Evolutionary conservation across 2,329 filamentous ascomycete species (phyloP).

Genomic region (Neofusicoccum sp.): DNA sequence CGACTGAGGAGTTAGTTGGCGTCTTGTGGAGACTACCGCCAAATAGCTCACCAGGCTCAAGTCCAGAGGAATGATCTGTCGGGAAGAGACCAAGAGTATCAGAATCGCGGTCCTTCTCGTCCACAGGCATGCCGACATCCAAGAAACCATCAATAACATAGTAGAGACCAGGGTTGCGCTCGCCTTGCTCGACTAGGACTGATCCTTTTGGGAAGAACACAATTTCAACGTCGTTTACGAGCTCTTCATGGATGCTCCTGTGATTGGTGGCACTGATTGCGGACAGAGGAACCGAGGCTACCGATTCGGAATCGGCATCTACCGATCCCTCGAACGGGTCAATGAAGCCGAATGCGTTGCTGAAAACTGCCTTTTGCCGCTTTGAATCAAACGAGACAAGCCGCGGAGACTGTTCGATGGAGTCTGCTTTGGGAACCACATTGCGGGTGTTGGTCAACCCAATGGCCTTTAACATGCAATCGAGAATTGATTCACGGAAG

Average conservation of each 20-base stretch:
- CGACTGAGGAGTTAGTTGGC: slow-evolving; percentile 25
- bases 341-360: slow-evolving; percentile 88
- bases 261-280: slow-evolving; percentile 45
- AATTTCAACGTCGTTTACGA: slow-evolving; percentile 91
- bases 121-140: slow-evolving; percentile 81
- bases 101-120: slow-evolving; percentile 54
- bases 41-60: slow-evolving; percentile 36
- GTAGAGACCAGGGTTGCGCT: slow-evolving; percentile 93
- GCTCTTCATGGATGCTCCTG: slow-evolving; percentile 64
- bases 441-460: slow-evolving; percentile 71
- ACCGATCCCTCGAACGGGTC: slow-evolving; percentile 73
- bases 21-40: slow-evolving; percentile 25
- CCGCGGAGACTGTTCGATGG: slow-evolving; percentile 80
- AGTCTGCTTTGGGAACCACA: slow-evolving; percentile 63
- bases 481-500: slow-evolving; percentile 85
- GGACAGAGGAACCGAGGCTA: slow-evolving; percentile 56
- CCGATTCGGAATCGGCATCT: slow-evolving; percentile 84
- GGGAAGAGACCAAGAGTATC: slow-evolving; percentile 46
- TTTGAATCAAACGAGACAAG: slow-evolving; percentile 80
- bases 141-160: slow-evolving; percentile 97
- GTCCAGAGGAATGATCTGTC: slow-evolving; percentile 26
- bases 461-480: slow-evolving; percentile 94
- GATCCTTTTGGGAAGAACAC: slow-evolving; percentile 96
- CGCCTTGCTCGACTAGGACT: slow-evolving; percentile 91
- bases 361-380: slow-evolving; percentile 75